A percentile compares a stretch with the other conserved stretches of the same genome.
These are phyloP conservation scores for Clonostachys rosea DNA, from an alignment of 2,329 filamentous ascomycete genomes.

Conservation along the genomic window DNA sequence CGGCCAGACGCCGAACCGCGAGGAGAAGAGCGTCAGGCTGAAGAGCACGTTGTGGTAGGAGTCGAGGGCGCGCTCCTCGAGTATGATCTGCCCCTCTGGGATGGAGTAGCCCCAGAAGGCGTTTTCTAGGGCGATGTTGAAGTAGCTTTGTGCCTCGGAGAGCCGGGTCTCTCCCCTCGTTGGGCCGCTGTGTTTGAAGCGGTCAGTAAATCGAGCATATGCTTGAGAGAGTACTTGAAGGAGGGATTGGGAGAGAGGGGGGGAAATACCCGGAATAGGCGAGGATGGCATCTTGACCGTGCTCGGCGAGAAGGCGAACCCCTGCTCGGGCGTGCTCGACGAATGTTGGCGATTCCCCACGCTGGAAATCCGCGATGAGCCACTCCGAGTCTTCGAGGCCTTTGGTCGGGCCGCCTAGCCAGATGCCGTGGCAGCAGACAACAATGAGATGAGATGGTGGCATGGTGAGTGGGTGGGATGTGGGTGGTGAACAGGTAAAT, in stretches of 20 bases:
- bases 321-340: constrained; percentile 69
- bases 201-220: background rate
- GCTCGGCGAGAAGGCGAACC: constrained; percentile 42
- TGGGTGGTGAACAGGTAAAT: background rate
- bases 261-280: constrained; percentile 65
- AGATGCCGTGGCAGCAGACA: constrained; percentile 83
- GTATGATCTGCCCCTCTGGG: constrained; percentile 29
- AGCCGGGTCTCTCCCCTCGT: constrained; percentile 53
- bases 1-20: constrained; percentile 45
- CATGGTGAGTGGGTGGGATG: constrained; percentile 2
- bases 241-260: background rate
- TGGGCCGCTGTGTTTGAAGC: constrained; percentile 44
- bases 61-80: constrained; percentile 74
- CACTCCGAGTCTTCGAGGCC: constrained; percentile 57
- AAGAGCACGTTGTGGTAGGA: constrained; percentile 84
- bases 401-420: constrained; percentile 50
- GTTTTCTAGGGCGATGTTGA: constrained; percentile 42
- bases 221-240: background rate
- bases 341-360: constrained; percentile 74
- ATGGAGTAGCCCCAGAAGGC: constrained; percentile 32
- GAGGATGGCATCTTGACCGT: constrained; percentile 42
- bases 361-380: constrained; percentile 75
- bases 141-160: constrained; percentile 62
- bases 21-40: constrained; percentile 51
- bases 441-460: constrained; percentile 58